These are phyloP conservation scores for Dothistroma septosporum DNA, from an alignment of 2,329 filamentous ascomycete species.

Conservation along the genomic window DNA sequence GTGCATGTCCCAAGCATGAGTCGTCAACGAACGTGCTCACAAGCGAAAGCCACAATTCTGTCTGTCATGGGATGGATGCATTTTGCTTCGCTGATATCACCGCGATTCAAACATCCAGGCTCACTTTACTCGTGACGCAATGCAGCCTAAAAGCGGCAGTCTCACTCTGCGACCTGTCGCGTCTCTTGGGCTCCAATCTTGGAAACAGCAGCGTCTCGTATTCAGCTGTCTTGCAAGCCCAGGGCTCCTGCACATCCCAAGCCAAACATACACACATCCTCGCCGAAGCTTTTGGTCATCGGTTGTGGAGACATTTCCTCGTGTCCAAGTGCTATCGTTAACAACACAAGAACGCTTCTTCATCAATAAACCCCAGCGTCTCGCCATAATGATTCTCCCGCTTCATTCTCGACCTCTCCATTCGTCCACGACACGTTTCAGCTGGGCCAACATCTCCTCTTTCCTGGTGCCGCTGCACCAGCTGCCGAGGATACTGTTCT, in stretches of 20 bases:
- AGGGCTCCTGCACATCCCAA: background rate
- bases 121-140: background rate
- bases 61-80: background rate
- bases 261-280: background rate
- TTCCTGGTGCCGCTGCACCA: conserved; percentile 66
- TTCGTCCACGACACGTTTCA: conserved; percentile 16
- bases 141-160: background rate
- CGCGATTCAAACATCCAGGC: background rate
- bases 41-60: background rate
- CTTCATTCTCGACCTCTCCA: conserved; percentile 7
- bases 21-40: background rate
- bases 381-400: background rate
- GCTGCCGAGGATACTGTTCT: conserved; percentile 61
- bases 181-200: background rate
- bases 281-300: background rate
- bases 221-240: background rate
- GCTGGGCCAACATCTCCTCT: conserved; percentile 47
- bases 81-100: background rate
- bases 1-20: background rate
- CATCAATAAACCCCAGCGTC: background rate
- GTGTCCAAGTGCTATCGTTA: conserved; percentile 7
- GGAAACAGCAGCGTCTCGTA: background rate
- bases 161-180: background rate
- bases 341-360: background rate
- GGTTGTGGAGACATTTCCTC: background rate